Evolutionary conservation across 2,329 filamentous ascomycete species (phyloP), one percentile per base, ranked within the genome.

Genomic region (Harringtonia aguacate): DNA sequence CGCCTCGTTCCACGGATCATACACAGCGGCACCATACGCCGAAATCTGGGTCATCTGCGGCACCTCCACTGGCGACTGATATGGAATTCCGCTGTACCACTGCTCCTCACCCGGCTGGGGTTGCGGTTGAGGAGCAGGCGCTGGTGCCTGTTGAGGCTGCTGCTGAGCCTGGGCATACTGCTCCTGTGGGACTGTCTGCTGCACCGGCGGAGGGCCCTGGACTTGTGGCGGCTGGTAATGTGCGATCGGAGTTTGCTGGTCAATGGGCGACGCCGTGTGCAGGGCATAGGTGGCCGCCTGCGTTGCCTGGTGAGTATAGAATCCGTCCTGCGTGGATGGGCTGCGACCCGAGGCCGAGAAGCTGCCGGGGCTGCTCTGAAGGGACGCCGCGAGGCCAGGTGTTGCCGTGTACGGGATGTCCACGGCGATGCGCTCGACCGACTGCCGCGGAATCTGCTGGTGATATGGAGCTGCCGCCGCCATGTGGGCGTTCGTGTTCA

Each of bases 321-420:
- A 72, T 43, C 66, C 61, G 36, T 76, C 70, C 48, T 73, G 70
- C 10, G 70, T 63, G 18, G 71, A 63, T 1, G 76, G 70, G 50
- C 73, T 75, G 37, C 72, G 67, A 45, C 67, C 68, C 0, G 74
- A 73, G 7, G 66, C 64, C 1, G 75, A 69, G 7, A 77, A 79
- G 58, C 77, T 79, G 53, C 67, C 70, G 46, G 77, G 75, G 53
- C 76, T 80, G 57, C 69, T 79, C 50, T 77, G 70, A 31, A 78
- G 63, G 17, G 75, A 69, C 12, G 52, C 36, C 6, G 67, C 65
- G 22, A 67, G 58, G 48, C 72, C 66, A 37, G 64, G 65, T 15
- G 71, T 60, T 8, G 66, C 54, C n/a, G 64, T 62, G 51, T 72
- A 75, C 0, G 73, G 63, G 20, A 78, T 70, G 41, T 75, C 71